Percentiles rank a stretch among this genome's conserved stretches.
phyloP scores from a whole-genome alignment of 495 filamentous ascomycete genomes.

The Podospora didyma region DNA sequence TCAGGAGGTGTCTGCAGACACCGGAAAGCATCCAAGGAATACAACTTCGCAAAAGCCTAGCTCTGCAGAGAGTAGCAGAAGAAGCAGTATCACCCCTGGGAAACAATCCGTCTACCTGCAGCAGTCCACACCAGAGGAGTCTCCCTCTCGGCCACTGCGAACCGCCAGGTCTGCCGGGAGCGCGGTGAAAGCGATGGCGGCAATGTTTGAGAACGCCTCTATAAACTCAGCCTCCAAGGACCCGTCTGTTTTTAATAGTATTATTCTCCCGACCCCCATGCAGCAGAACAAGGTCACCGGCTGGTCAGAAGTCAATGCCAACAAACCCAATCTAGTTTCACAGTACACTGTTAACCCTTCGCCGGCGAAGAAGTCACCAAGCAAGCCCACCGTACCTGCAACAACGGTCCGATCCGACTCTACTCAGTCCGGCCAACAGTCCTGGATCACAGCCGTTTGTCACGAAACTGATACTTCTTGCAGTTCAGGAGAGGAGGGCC shows the following conservation, averaged over 20 bases:
- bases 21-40: neutral
- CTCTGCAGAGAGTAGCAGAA: neutral
- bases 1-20: neutral
- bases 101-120: neutral
- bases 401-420: neutral
- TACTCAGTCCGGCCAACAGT: neutral
- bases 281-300: neutral
- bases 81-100: neutral
- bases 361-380: constrained; percentile 3
- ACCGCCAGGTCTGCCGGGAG: constrained; percentile 12
- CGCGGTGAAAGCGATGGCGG: constrained; percentile 42
- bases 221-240: constrained; percentile 12
- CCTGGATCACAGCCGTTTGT: neutral
- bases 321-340: constrained; percentile 20
- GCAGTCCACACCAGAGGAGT: neutral
- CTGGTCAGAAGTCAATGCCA: neutral
- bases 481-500: neutral
- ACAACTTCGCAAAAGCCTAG: neutral
- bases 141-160: constrained; percentile 3
- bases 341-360: constrained; percentile 26
- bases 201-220: constrained; percentile 36
- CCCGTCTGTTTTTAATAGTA: neutral
- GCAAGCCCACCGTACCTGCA: neutral
- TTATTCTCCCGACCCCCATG: constrained; percentile 4
- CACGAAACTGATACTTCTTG: neutral